Percentiles rank a stretch among this genome's conserved stretches.
These are phyloP conservation scores for Naganishia onofrii DNA, from an alignment of 768 basidiomycete species.

Conservation along the genomic window DNA sequence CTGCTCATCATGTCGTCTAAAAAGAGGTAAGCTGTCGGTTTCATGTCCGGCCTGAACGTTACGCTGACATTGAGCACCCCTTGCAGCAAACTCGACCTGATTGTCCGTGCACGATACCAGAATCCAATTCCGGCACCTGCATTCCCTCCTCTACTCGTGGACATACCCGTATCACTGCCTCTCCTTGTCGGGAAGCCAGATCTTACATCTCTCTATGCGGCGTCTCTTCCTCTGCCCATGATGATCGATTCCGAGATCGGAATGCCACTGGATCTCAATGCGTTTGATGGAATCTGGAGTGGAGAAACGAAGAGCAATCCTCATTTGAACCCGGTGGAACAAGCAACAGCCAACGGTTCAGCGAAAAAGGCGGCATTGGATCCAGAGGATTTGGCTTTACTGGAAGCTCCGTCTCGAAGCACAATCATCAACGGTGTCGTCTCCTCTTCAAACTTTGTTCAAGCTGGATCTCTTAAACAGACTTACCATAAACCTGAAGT, in stretches of 20 bases:
- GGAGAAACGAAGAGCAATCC: slow-evolving; percentile 59
- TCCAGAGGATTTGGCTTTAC: slow-evolving; percentile 56
- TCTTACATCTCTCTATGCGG: slow-evolving; percentile 75
- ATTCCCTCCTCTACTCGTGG: slow-evolving; percentile 91
- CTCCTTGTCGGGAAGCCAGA: slow-evolving; percentile 77
- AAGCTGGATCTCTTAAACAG: slow-evolving; percentile 57
- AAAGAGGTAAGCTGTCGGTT: slow-evolving; percentile 13
- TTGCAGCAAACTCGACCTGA: slow-evolving; percentile 72
- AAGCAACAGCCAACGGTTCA: slow-evolving; percentile 63
- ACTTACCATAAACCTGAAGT: slow-evolving; percentile 60
- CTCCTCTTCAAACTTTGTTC: slow-evolving; percentile 51
- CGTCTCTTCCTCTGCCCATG: slow-evolving; percentile 84
- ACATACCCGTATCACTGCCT: slow-evolving; percentile 83
- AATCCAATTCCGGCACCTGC: slow-evolving; percentile 94
- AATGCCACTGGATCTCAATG: slow-evolving; percentile 87
- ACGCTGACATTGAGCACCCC: neutral
- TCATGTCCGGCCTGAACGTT: neutral
- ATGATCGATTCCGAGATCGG: slow-evolving; percentile 95
- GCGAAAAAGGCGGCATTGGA: slow-evolving; percentile 55
- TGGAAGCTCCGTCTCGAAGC: slow-evolving; percentile 62
- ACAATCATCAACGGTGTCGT: slow-evolving; percentile 56
- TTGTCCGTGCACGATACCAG: slow-evolving; percentile 87
- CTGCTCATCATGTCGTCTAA: slow-evolving; percentile 22
- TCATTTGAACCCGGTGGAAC: slow-evolving; percentile 65
- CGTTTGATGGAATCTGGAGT: slow-evolving; percentile 78